Evolutionary conservation across 108 stramenopile genomes (phyloP), one percentile per base, ranked within the genome.

Genomic region (Cyclostephanos invisitatus): DNA sequence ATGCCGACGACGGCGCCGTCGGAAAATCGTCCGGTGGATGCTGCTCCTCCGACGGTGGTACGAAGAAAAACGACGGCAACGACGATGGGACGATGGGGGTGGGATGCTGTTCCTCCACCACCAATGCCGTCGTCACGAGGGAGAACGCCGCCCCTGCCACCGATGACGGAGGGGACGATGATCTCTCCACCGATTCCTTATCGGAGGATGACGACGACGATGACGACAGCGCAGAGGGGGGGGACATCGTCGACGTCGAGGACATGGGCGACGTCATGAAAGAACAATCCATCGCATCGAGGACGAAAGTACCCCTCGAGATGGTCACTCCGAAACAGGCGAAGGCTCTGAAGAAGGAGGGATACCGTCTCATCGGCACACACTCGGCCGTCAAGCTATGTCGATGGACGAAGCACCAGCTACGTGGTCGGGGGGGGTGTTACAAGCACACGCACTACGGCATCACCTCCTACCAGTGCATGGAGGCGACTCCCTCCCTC

Each of bases 371-470:
- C 47, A 97, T 98, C 74, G 98, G 98, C 7, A 89, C 92, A 10
- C 98, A 97, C 78, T 90, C 89, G 49, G 98, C 98, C 32, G 98
- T 98, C 67, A 98, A 98, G 81, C 77, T 98, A 1, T 98, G 98
- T 71, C 92, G 98, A 12, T 98, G 98, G 98, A 98, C 96, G 32
- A 98, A 98, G 77, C 92, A 98, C 70, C 98, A 98, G 67, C 84
- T 98, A 9, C 83, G 96, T 15, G 96, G 98, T 18, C 81, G 96
- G 32, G 97, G 97, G 20, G 96, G 97, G 1, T 98, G 96, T 67
- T 98, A 98, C 89, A 98, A 98, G 67, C 97, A 98, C 80, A 96
- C 93, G 25, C 96, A 94, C 69, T 98, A 98, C 63, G 97, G 96
- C 1, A 98, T 98, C 67, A 97, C 96, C 7, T 84, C 82, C 18